Base-by-base conservation (phyloP, 441 rosid genomes). In the Populus hybrid region DNA sequence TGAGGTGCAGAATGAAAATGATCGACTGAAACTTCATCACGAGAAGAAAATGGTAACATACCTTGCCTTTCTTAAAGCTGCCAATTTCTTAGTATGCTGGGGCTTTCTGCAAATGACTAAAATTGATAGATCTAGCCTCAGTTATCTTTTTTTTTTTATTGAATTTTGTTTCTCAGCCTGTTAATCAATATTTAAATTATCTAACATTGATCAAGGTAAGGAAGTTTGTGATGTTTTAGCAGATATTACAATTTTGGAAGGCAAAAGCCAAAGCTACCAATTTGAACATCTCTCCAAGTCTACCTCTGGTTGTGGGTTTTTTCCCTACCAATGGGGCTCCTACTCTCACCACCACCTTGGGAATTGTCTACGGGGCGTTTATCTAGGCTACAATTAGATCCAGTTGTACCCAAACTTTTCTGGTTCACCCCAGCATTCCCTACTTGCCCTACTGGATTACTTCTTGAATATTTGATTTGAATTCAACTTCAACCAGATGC, bases 1-100 rank as follows among this genome's bases (percentile, higher is more conserved):
- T 21, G 88, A 87, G 70, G 79, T 83, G 53, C 68, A 79, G 29
- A 89, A 88, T 83, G 91, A 92, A 74, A 73, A 79, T 2, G 71
- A 68, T 40, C 33, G 40, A 29, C 42, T 28, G 33, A 33, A 68
- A 68, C 71, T 68, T 68, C 38, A 68, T 68, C 38, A 68, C 0
- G 71, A 68, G 40, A 68, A 68, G 71, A 29, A 68, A 29, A 68
- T 28, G 71, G 71, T 68, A 33, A 68, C 40, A 14, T 23, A 26
- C 16, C 16, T 23, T 23, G 18, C 6, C 35, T 28, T 9, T 76
- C 66, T 69, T 73, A 64, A 77, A 69, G 66, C 56, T 42, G 16
- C 20, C 69, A 66, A 26, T 66, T 24, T 63, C 28, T 63, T 4
- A n/a, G 26, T 7, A 64, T 21, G 68, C 26, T 64, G 68, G 28